Base-by-base conservation (phyloP, 2,329 filamentous ascomycete species). In the Trichoderma polysporum region DNA sequence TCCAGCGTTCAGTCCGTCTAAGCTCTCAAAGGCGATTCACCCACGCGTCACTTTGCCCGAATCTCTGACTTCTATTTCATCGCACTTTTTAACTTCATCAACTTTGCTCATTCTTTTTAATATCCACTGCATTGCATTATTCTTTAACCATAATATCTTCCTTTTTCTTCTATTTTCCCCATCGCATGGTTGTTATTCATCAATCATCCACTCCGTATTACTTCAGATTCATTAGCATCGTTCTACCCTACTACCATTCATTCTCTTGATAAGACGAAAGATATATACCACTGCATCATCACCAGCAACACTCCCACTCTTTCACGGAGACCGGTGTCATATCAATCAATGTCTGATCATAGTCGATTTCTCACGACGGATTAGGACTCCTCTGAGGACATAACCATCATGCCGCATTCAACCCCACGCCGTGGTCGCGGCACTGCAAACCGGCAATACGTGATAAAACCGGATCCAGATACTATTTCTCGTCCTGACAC, bases 391-490 rank as follows among this genome's bases (percentile, higher is more conserved):
- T 56, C 37, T 54, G 35, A 64, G 19, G 35, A 29, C 39, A 9
- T n/a, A 22, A 10, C 39, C 66, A 31, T 10, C 49, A 74, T 73
- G 73, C 68, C 71, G 45, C 69, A 70, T 25, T 37, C 69, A 56
- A 69, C 70, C n/a, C 72, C 71, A 37, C 69, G 74, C 49, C 69
- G 68, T 37, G 62, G 67, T 69, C 73, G 68, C n/a, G 61, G 59
- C 37, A 54, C 61, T 50, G 57, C 39, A 41, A 66, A 25, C 31
- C 61, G 45, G 29, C 35, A 39, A 31, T 15, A 19, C 47, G 15
- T 19, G 15, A 69, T 77, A 56, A 77, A 77, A 57, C 68, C 39
- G 50, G 75, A 77, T 10, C 73, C 71, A 9, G 72, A 76, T 5
- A n/a, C 57, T 19, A 25, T n/a, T 7, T 65, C 68, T 45, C 69